Percentiles rank a stretch among this genome's conserved stretches.
These are phyloP conservation scores for Chrysanthemum lavandulifolium DNA, from an alignment of 129 eudicot genomes.

Conservation along the genomic window DNA sequence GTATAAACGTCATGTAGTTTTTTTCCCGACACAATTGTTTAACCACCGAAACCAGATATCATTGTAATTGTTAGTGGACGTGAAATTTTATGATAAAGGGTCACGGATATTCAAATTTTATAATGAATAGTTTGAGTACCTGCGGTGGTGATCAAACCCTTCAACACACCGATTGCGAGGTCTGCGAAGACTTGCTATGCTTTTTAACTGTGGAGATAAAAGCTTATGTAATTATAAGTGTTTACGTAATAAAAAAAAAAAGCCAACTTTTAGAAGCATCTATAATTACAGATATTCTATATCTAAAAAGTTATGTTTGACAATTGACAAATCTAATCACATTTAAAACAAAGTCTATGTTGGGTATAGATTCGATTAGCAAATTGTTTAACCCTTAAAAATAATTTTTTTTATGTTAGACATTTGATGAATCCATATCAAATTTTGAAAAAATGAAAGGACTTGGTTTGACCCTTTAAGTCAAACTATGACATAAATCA, in stretches of 20 bases:
- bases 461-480: neutral
- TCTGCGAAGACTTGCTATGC: slow-evolving; percentile 94
- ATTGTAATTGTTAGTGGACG: slow-evolving; percentile 12
- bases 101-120: neutral
- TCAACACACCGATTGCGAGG: slow-evolving; percentile 94
- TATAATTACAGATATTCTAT: too few relatives aligned
- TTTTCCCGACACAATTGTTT: slow-evolving; percentile 90
- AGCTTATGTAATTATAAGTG: too few relatives aligned
- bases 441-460: neutral
- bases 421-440: too few relatives aligned
- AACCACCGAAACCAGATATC: slow-evolving; percentile 64
- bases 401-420: neutral
- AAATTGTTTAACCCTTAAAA: slow-evolving; percentile 8
- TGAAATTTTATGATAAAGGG: neutral
- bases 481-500: neutral
- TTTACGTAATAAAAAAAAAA: too few relatives aligned
- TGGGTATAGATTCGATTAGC: neutral
- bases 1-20: slow-evolving; percentile 79
- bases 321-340: too few relatives aligned
- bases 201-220: slow-evolving; percentile 48
- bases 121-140: slow-evolving; percentile 35
- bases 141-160: slow-evolving; percentile 98
- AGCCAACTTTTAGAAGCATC: too few relatives aligned
- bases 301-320: too few relatives aligned
- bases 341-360: too few relatives aligned